phyloP scores from a whole-genome alignment of 1,139 yeast species.

The Eremothecium sinecaudum region DNA sequence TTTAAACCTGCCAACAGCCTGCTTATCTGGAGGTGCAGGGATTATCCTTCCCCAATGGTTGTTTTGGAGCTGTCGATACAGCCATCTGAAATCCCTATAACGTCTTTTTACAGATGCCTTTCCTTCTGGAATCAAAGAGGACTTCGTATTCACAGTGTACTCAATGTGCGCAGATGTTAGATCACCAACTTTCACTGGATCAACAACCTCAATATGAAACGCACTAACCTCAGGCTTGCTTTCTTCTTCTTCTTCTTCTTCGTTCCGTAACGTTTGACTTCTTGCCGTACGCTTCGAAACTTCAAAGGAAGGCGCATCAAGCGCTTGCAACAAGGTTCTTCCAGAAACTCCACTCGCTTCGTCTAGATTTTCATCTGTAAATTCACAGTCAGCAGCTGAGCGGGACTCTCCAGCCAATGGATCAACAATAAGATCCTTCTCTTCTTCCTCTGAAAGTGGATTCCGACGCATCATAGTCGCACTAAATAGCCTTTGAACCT shows the following conservation, averaged over 20 bases:
- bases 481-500: constrained; percentile 21
- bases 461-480: constrained; percentile 25
- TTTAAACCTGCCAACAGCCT: constrained; percentile 80
- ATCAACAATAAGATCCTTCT: constrained; percentile 14
- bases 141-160: constrained; percentile 62
- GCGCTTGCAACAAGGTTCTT: constrained; percentile 17
- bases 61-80: constrained; percentile 76
- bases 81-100: constrained; percentile 78
- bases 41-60: constrained; percentile 85
- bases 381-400: constrained; percentile 16
- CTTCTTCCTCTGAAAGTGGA: constrained; percentile 10
- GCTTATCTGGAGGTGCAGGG: constrained; percentile 97
- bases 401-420: constrained; percentile 22
- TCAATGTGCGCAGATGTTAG: constrained; percentile 82
- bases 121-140: constrained; percentile 30
- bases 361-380: constrained; percentile 20
- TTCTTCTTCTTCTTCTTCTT: constrained; percentile 7
- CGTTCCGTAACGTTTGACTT: constrained; percentile 1
- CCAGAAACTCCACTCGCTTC: constrained; percentile 7
- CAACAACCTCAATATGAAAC: constrained; percentile 70
- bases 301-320: constrained; percentile 22
- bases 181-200: constrained; percentile 89
- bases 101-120: constrained; percentile 57
- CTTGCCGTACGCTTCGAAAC: constrained; percentile 10
- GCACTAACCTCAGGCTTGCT: constrained; percentile 14